These are phyloP conservation scores for Colletotrichum endophyticum DNA, from an alignment of 2,329 filamentous ascomycete species.

Conservation along the genomic window DNA sequence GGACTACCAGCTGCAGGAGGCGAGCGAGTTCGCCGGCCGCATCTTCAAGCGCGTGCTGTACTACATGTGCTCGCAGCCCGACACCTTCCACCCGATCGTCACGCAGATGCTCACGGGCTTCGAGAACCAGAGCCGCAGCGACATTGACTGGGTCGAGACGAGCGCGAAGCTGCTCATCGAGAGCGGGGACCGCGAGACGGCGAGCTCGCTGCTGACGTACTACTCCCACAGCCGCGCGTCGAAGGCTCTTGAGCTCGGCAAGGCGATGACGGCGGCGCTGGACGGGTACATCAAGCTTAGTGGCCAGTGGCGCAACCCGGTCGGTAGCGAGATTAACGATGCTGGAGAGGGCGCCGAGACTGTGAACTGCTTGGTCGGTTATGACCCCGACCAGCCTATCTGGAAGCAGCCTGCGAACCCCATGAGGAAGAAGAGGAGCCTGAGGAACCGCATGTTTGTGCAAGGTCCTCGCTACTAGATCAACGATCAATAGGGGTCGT, in stretches of 20 bases:
- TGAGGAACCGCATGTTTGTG: neutral
- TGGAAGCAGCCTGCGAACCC: constrained; percentile 15
- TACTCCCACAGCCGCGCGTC: constrained; percentile 26
- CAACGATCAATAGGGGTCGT: neutral
- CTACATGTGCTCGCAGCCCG: constrained; percentile 30
- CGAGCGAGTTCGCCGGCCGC: constrained; percentile 28
- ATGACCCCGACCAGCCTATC: constrained; percentile 29
- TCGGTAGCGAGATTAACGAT: constrained; percentile 35
- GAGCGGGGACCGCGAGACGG: constrained; percentile 22
- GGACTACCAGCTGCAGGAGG: constrained; percentile 30
- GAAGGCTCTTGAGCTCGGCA: constrained; percentile 26
- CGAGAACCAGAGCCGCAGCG: constrained; percentile 24
- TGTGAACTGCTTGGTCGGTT: constrained; percentile 37
- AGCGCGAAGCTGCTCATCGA: constrained; percentile 22
- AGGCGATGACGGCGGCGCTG: constrained; percentile 23
- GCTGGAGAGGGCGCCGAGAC: constrained; percentile 34
- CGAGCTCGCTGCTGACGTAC: constrained; percentile 24
- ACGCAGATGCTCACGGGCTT: constrained; percentile 27
- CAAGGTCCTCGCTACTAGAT: neutral
- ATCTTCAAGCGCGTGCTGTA: constrained; percentile 32
- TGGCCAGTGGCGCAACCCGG: constrained; percentile 26
- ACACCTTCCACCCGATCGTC: constrained; percentile 26
- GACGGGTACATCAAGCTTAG: constrained; percentile 29
- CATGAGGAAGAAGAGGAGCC: neutral
- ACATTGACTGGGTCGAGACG: constrained; percentile 27